Conservation (phyloP, 768 basidiomycete genomes). For the Podaxis sp. region DNA sequence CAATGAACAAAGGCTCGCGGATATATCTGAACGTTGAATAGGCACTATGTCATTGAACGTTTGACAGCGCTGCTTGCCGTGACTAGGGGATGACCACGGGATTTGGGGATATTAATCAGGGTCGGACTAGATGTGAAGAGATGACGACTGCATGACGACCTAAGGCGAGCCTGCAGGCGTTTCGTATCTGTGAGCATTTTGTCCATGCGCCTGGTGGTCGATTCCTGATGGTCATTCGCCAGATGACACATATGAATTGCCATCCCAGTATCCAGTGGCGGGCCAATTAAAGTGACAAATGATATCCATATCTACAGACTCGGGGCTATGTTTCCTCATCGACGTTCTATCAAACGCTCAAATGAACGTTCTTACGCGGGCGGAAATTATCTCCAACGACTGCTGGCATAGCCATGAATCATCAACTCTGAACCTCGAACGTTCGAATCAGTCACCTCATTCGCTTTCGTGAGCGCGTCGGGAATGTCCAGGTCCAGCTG, state of each 20-base stretch:
- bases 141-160: neutral
- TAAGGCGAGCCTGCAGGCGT: neutral
- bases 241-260: neutral
- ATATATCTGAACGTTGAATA: neutral
- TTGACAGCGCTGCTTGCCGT: neutral
- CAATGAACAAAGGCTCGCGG: neutral
- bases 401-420: neutral
- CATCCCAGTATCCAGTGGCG: neutral
- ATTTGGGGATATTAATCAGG: constrained; percentile 3
- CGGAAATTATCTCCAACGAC: neutral
- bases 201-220: neutral
- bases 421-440: neutral
- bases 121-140: constrained; percentile 1
- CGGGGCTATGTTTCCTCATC: neutral
- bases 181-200: neutral
- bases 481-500: neutral
- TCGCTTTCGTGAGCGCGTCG: neutral
- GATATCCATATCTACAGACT: neutral
- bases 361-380: neutral
- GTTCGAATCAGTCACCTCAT: neutral
- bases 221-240: neutral
- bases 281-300: neutral
- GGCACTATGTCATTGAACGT: neutral
- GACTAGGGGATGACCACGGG: neutral
- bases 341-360: neutral